phyloP scores from a whole-genome alignment of 2,329 filamentous ascomycete genomes.

The Aspergillus quadrilineatus region DNA sequence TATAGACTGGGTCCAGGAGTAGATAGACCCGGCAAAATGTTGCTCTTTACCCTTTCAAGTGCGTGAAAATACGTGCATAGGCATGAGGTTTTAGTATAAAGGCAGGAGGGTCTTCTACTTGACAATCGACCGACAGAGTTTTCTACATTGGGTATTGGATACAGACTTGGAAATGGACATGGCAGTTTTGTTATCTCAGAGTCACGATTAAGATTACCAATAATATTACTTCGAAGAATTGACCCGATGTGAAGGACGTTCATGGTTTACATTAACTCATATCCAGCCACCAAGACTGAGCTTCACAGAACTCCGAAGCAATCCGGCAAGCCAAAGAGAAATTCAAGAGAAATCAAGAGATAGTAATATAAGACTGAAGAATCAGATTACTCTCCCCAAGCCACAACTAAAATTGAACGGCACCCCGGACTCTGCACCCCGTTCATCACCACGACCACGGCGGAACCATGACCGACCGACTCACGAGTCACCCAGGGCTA shows the following conservation, averaged over 20 bases:
- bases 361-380: constrained; percentile 18
- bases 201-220: constrained; percentile 5
- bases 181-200: neutral
- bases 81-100: too few relatives aligned
- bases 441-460: constrained; percentile 6
- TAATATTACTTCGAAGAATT: constrained; percentile 17
- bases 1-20: too few relatives aligned
- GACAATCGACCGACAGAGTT: too few relatives aligned
- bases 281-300: constrained; percentile 24
- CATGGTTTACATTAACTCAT: constrained; percentile 31
- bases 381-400: constrained; percentile 27
- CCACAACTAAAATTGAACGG: constrained; percentile 23
- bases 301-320: constrained; percentile 27
- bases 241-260: constrained; percentile 20
- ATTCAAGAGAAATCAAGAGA: constrained; percentile 16
- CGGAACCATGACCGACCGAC: constrained; percentile 4
- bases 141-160: too few relatives aligned
- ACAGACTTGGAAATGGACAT: too few relatives aligned
- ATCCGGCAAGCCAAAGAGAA: constrained; percentile 21
- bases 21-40: too few relatives aligned
- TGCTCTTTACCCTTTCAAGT: too few relatives aligned
- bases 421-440: constrained; percentile 11
- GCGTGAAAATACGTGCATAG: too few relatives aligned
- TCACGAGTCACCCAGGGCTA: constrained; percentile 27
- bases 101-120: too few relatives aligned